phyloP scores from a whole-genome alignment of 805 yeast species.

The Wickerhamomyces pijperi region DNA sequence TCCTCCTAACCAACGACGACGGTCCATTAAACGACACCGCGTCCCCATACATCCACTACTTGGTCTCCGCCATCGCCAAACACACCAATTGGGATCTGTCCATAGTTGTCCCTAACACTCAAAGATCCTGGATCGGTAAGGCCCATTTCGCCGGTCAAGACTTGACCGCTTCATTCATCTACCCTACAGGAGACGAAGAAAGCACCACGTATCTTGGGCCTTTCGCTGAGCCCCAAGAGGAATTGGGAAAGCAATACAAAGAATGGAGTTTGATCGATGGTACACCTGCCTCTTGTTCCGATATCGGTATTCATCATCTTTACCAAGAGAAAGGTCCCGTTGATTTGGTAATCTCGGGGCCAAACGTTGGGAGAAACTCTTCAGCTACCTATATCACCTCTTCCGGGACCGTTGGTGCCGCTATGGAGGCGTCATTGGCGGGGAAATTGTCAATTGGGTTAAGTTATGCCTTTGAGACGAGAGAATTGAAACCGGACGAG shows the following conservation, averaged over 20 bases:
- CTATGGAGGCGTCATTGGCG: slow-evolving; percentile 79
- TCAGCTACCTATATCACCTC: slow-evolving; percentile 81
- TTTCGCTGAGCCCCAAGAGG: slow-evolving; percentile 37
- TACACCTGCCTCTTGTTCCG: slow-evolving; percentile 94
- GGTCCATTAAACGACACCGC: slow-evolving; percentile 77
- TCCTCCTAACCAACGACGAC: slow-evolving; percentile 77
- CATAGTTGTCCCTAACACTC: slow-evolving; percentile 72
- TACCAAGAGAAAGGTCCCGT: slow-evolving; percentile 44
- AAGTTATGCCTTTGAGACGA: slow-evolving; percentile 67
- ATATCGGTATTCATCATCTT: slow-evolving; percentile 75
- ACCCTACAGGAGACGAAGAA: slow-evolving; percentile 36
- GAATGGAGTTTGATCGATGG: slow-evolving; percentile 88
- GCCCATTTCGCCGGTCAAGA: slow-evolving; percentile 84
- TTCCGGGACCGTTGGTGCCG: slow-evolving; percentile 94
- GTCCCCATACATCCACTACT: slow-evolving; percentile 78
- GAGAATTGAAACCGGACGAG: slow-evolving; percentile 30
- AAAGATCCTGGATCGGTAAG: slow-evolving; percentile 94
- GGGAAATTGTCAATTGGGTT: slow-evolving; percentile 64
- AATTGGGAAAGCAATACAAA: slow-evolving; percentile 29
- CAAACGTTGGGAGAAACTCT: slow-evolving; percentile 91
- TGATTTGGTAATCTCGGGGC: slow-evolving; percentile 88
- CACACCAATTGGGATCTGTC: slow-evolving; percentile 77
- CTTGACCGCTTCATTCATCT: slow-evolving; percentile 51
- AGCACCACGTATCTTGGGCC: slow-evolving; percentile 50
- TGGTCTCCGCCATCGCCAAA: slow-evolving; percentile 56